phyloP scores from a whole-genome alignment of 495 filamentous ascomycete genomes.

The Penicillium maclennaniae region DNA sequence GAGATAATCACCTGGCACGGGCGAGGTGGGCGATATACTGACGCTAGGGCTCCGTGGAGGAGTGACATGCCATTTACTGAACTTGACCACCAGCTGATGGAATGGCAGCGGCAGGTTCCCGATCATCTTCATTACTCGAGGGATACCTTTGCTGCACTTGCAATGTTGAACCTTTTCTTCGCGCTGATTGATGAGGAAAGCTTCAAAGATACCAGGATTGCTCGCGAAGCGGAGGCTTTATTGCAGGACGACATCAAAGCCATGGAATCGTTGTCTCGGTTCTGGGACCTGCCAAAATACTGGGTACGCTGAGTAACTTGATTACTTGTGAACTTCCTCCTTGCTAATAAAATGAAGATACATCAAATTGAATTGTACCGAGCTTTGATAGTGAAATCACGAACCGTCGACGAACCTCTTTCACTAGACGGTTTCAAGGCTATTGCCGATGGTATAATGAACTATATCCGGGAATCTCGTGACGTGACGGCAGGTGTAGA shows the following conservation, averaged over 20 bases:
- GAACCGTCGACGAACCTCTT: background rate
- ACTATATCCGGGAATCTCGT: background rate
- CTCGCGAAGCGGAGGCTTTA: background rate
- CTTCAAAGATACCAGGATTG: background rate
- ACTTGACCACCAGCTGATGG: background rate
- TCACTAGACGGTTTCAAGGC: background rate
- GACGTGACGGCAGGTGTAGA: background rate
- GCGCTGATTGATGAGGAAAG: background rate
- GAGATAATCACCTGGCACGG: slow-evolving; percentile 1
- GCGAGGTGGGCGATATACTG: background rate
- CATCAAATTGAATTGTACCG: background rate
- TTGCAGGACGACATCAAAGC: background rate
- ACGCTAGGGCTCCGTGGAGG: background rate
- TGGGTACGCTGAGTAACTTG: background rate
- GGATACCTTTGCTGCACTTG: background rate
- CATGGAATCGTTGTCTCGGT: background rate
- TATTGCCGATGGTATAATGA: slow-evolving; percentile 2
- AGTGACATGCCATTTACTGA: background rate
- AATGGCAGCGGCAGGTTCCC: background rate
- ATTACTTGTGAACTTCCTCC: background rate
- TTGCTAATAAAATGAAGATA: background rate
- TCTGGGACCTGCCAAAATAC: slow-evolving; percentile 1
- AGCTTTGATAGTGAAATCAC: background rate
- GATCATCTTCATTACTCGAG: background rate
- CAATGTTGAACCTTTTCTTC: background rate